Base-by-base conservation (phyloP, 495 filamentous ascomycete species). In the Penicillium verhagenii region DNA sequence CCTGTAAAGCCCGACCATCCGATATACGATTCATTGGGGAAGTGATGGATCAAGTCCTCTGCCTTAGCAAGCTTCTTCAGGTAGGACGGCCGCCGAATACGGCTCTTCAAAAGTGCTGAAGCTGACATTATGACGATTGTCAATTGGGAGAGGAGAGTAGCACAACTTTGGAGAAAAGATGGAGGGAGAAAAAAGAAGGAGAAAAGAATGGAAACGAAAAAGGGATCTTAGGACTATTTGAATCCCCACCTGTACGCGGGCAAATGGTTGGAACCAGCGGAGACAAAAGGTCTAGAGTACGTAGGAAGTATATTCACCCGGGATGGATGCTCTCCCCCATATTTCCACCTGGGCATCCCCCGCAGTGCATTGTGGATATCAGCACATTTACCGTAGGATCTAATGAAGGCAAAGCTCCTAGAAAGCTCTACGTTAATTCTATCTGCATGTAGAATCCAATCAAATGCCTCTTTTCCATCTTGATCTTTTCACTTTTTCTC, bases 1-100 rank as follows among this genome's bases (percentile, higher is more conserved):
- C 90, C 91, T 21, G 91, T 96, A 69, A 96, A 96, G 21, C 91
- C 91, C 58, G 86, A 89, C 90, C 90, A 95, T 53, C 90, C 90
- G 64, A 96, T 81, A 66, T 92, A 93, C 8, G 88, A 70, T 66
- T 85, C 86, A 81, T 94, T 78, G 47, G 91, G 91, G 64, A 95
- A 95, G 31, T 86, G 78, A 50, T 86, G 78, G 46, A 96, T 78
- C 49, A 95, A 71, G 71, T 95, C 91, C 70, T 92, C 85, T 35
- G 91, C 82, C 52, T 81, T 83, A 55, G 86, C 85, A 21, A 96
- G 74, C 76, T 91, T 94, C 55, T 83, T 88, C 45, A 94, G 77
- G 70, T 92, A 85, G 4, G 86, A 88, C 14, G 90, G 88, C 45
- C 90, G 82, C 42, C 82, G 74, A 49, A 95, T 79, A 56, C 91